Evolutionary conservation across 2,329 filamentous ascomycete genomes (phyloP).

Genomic region (Calonectria hawksworthii): DNA sequence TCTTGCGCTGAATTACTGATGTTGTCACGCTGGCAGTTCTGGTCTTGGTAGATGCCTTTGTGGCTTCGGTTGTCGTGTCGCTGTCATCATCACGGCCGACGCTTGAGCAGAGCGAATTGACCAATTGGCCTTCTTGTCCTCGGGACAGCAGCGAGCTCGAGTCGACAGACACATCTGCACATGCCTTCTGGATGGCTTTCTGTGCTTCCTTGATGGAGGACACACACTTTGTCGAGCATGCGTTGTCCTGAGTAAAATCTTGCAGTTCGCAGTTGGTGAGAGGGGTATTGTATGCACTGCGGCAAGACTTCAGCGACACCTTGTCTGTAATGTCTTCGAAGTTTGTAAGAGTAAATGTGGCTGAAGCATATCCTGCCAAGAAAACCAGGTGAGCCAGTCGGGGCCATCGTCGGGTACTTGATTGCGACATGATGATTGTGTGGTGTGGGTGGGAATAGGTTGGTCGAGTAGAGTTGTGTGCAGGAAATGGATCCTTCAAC

Average conservation of each 20-base stretch:
- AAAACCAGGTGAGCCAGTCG: constrained; percentile 41
- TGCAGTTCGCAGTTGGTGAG: constrained; percentile 53
- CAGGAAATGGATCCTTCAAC: not conserved
- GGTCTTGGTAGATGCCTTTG: constrained; percentile 30
- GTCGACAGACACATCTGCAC: constrained; percentile 41
- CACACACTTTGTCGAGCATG: constrained; percentile 56
- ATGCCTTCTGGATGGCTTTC: constrained; percentile 46
- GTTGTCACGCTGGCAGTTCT: constrained; percentile 30
- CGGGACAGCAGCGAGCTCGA: constrained; percentile 53
- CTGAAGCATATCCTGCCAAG: constrained; percentile 42
- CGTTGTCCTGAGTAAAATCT: constrained; percentile 54
- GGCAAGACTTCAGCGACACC: constrained; percentile 54
- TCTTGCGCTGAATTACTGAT: not conserved
- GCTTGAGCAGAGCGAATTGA: constrained; percentile 52
- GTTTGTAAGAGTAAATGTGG: constrained; percentile 51
- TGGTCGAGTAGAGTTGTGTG: not conserved
- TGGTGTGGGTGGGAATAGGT: constrained; percentile 12
- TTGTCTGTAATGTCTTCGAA: constrained; percentile 57
- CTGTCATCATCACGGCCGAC: constrained; percentile 3
- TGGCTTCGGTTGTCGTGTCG: constrained; percentile 30
- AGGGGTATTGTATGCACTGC: constrained; percentile 57
- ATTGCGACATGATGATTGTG: constrained; percentile 32
- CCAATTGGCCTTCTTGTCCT: constrained; percentile 53
- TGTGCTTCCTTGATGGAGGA: constrained; percentile 47
- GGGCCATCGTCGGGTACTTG: constrained; percentile 40